Conservation (phyloP, 768 basidiomycete species). For the Amanita inopinata region DNA sequence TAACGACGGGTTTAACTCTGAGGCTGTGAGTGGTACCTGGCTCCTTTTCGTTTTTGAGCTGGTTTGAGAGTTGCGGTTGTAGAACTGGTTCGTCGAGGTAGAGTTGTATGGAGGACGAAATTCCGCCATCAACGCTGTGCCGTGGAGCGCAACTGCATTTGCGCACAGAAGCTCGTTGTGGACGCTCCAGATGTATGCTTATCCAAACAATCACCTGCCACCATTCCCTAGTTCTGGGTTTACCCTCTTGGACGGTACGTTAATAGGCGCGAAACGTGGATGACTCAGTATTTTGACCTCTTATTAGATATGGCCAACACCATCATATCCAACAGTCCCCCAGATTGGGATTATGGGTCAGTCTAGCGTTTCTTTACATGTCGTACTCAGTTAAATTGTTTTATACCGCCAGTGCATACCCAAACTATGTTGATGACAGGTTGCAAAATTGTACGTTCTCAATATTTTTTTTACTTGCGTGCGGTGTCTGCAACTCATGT, state of each 20-base stretch:
- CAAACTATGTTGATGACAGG: constrained; percentile 34
- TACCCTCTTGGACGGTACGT: constrained; percentile 30
- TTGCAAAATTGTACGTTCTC: constrained; percentile 24
- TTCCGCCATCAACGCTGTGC: constrained; percentile 35
- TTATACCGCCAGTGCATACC: constrained; percentile 22
- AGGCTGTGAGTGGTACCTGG: no score
- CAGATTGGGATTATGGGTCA: constrained; percentile 26
- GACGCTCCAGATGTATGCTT: constrained; percentile 42
- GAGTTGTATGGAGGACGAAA: constrained; percentile 36
- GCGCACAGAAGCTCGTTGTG: constrained; percentile 33
- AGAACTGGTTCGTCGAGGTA: constrained; percentile 30
- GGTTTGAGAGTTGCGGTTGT: no score
- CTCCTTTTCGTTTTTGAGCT: no score
- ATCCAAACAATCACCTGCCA: constrained; percentile 22
- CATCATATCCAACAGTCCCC: constrained; percentile 23
- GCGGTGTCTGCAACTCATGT: no score
- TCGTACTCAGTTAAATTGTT: no score
- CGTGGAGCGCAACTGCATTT: constrained; percentile 33
- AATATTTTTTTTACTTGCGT: neutral
- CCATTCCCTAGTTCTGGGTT: constrained; percentile 37
- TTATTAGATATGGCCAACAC: constrained; percentile 25
- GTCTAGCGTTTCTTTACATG: constrained; percentile 1
- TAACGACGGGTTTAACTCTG: constrained; percentile 18
- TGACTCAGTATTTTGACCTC: neutral
- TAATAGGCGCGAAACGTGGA: neutral